Evolutionary conservation across 2,329 filamentous ascomycete genomes (phyloP), one percentile per base, ranked within the genome.

Genomic region (Colletotrichum tanaceti): DNA sequence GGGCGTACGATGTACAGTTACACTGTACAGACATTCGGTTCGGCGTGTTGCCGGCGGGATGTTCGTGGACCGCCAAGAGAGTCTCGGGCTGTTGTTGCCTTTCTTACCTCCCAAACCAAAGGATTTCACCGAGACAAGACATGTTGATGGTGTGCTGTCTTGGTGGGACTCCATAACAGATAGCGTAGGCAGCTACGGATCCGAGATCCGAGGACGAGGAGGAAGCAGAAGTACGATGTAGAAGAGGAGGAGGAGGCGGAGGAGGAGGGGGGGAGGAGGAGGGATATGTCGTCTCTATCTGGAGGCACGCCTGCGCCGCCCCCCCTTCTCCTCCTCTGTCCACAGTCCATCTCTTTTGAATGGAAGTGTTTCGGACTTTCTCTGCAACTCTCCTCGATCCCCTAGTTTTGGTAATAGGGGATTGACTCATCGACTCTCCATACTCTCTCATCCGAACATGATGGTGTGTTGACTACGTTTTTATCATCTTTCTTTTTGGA

Each of bases 201-300:
- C 18, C 22, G 10, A 52, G 22, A 11, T 9, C 18, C 6, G 32
- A 32, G 32, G 32, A 28, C 39, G 50, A n/a, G 28, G 11, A 50
- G 9, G 18, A 14, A n/a, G 24, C 11, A 49, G 43, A 18, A 39
- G 52, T 32, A n/a, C n/a, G 39, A 10, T n/a, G n/a, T n/a, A 4
- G 2, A 16, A n/a, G 20, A n/a, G 16, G 14, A 24, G 9, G 32
- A 32, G 32, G 32, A 28, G 41, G 50, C 16, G 46, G 11, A 50
- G 9, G 18, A 14, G 35, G 28, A n/a, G 38, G 6, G 6, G 2
- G 14, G 28, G 20, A 18, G n/a, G 20, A 22, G 46, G 38, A 54
- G 65, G 61, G 35, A 65, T 65, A 60, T 65, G 65, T 28, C 59
- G 49, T 46, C 44, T 28, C 20, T 68, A 62, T 68, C 55, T 65